Base-by-base conservation (phyloP, 176 grass and related monocot species). In the Themeda triandra region DNA sequence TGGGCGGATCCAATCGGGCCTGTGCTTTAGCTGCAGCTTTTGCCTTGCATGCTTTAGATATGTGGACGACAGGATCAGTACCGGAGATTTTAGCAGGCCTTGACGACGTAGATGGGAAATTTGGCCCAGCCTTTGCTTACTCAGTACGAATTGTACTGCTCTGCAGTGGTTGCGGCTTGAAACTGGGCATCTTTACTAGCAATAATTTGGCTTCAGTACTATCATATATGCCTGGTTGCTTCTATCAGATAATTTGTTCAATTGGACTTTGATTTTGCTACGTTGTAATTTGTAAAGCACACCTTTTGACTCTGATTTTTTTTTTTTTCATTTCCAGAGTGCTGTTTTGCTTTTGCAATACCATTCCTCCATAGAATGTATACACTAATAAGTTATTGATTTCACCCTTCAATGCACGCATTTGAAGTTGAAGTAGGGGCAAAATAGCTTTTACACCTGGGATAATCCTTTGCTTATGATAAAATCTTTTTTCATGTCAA, bases 101-200 rank as follows among this genome's bases (percentile, higher is more conserved):
- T 82, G 44, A 33, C 60, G 77, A 83, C 73, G 63, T 82, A 79
- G 74, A 86, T 71, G 56, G 69, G 68, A 11, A 14, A 64, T 64
- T 64, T 64, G 62, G 62, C 33, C 66, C 85, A 77, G 54, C 67
- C 66, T 88, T 86, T 91, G 71, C 39, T 44, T 89, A 81, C 41
- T 19, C 44, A 76, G 85, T 80, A 84, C 86, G 70, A 78, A 70
- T 76, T 72, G 73, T 83, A 87, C 86, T 73, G 82, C 32, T 30
- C 77, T 29, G 76, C 92, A 35, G 83, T 83, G n/a, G 84, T 85
- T 89, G 62, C 63, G 89, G 48, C 46, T 70, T 81, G 83, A 63
- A 73, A 65, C 33, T 33, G 33, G 42, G 62, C 81, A 71, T 59
- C 66, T 86, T 72, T 86, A 63, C 49, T 63, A 11, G 18, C 73